phyloP scores from a whole-genome alignment of 345 rosid genomes.

The Boechera stricta region DNA sequence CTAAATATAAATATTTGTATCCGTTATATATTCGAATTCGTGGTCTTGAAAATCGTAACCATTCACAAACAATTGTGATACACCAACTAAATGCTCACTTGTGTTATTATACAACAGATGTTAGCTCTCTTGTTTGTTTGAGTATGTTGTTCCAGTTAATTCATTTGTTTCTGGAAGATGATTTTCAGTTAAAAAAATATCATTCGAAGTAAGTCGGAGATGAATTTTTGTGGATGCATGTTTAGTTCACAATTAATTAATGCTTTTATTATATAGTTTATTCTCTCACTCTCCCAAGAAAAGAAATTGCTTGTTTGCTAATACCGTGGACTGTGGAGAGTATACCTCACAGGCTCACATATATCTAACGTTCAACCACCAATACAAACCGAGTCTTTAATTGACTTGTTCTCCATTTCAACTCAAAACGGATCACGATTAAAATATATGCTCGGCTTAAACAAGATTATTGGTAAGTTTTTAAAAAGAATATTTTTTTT shows the following conservation, averaged over 20 bases:
- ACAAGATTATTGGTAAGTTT: not conserved
- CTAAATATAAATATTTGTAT: too few species aligned
- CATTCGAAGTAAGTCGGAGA: not conserved
- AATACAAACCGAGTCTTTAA: not conserved
- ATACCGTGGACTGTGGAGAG: not conserved
- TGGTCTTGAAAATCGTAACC: too few species aligned
- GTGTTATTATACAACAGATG: not conserved
- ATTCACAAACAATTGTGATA: too few species aligned
- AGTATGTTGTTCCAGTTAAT: not conserved
- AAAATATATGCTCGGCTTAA: not conserved
- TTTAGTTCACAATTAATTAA: not conserved
- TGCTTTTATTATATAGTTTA: not conserved
- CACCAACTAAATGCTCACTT: too few species aligned
- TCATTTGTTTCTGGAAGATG: too few species aligned
- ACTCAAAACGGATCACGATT: not conserved
- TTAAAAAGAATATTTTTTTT: too few species aligned
- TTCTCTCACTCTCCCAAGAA: not conserved
- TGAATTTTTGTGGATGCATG: not conserved
- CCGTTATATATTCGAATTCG: too few species aligned
- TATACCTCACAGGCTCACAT: not conserved
- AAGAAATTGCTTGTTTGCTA: not conserved
- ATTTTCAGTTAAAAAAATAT: not conserved
- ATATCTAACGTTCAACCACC: not conserved
- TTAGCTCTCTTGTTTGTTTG: not conserved
- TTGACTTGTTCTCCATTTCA: not conserved